Evolutionary conservation across 768 basidiomycete species (phyloP).

Genomic region (Cystobasidiopsis lactophilus): DNA sequence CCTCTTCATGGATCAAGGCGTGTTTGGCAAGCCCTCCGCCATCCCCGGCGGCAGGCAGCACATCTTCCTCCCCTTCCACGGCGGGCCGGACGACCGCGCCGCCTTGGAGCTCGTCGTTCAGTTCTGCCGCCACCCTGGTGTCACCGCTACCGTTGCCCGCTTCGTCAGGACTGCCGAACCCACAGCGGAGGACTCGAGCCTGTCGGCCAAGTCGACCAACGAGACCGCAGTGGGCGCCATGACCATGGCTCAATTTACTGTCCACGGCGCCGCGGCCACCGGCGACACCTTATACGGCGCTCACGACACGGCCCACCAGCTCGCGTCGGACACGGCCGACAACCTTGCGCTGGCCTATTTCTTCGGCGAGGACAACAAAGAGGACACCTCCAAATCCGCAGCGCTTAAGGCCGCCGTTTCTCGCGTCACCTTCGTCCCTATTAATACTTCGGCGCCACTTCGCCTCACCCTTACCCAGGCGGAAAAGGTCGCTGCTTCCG

Average conservation of each 20-base stretch:
- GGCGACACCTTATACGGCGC: conserved; percentile 52
- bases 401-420: conserved; percentile 30
- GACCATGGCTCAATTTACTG: conserved; percentile 4
- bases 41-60: conserved; percentile 32
- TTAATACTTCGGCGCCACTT: conserved; percentile 23
- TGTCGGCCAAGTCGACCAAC: neutral
- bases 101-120: conserved; percentile 64
- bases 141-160: conserved; percentile 52
- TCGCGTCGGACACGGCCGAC: conserved; percentile 66
- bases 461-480: conserved; percentile 31
- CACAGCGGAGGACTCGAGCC: conserved; percentile 20
- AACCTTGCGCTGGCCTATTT: conserved; percentile 51
- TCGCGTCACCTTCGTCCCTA: conserved; percentile 40
- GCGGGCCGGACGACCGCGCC: conserved; percentile 78
- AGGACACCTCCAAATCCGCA: neutral
- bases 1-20: conserved; percentile 59
- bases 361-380: conserved; percentile 4
- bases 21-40: conserved; percentile 21
- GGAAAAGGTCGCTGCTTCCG: conserved; percentile 23
- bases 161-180: conserved; percentile 30
- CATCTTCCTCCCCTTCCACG: conserved; percentile 73
- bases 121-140: conserved; percentile 40
- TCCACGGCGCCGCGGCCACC: conserved; percentile 26
- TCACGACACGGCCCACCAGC: conserved; percentile 38
- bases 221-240: conserved; percentile 1